Evolutionary conservation across 2,329 filamentous ascomycete genomes (phyloP).

Genomic region (Gremmenia infestans): DNA sequence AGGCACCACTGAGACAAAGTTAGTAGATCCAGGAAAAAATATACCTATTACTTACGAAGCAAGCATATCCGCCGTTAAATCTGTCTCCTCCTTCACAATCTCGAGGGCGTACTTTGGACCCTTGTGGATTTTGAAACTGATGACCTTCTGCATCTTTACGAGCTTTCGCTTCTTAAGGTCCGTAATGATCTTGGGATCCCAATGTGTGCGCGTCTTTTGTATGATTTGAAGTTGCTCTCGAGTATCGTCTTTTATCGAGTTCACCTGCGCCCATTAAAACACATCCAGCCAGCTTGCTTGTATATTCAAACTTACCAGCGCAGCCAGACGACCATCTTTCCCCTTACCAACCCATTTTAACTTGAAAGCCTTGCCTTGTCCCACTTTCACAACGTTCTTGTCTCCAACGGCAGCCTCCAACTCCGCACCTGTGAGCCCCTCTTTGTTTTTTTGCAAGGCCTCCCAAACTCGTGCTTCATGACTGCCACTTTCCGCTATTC

Average conservation of each 20-base stretch:
- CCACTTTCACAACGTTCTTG: slow-evolving; percentile 71
- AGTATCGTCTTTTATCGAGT: slow-evolving; percentile 76
- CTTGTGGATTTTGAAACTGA: slow-evolving; percentile 79
- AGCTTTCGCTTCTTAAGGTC: slow-evolving; percentile 93
- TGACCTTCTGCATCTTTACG: slow-evolving; percentile 74
- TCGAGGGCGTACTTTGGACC: slow-evolving; percentile 84
- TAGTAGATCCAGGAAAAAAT: slow-evolving; percentile 6
- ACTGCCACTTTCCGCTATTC: slow-evolving; percentile 69
- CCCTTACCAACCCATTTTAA: slow-evolving; percentile 66
- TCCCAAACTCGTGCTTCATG: slow-evolving; percentile 81
- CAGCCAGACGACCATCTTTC: slow-evolving; percentile 51
- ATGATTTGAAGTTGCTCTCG: slow-evolving; percentile 71
- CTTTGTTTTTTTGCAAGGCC: slow-evolving; percentile 64
- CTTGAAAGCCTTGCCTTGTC: slow-evolving; percentile 92
- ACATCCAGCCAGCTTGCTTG: not conserved
- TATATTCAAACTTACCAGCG: slow-evolving; percentile 39
- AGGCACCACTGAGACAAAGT: slow-evolving; percentile 56
- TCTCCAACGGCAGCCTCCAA: slow-evolving; percentile 65
- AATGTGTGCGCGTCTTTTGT: slow-evolving; percentile 61
- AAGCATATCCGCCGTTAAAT: slow-evolving; percentile 92
- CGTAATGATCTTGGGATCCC: slow-evolving; percentile 68
- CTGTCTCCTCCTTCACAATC: slow-evolving; percentile 89
- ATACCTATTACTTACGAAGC: slow-evolving; percentile 40
- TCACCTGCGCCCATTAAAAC: slow-evolving; percentile 38
- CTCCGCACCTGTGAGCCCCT: slow-evolving; percentile 76